Percentiles rank a stretch among this genome's conserved stretches.
Evolutionary conservation across 331 rosid genomes (phyloP).

Genomic region (Pyrus hybrid): DNA sequence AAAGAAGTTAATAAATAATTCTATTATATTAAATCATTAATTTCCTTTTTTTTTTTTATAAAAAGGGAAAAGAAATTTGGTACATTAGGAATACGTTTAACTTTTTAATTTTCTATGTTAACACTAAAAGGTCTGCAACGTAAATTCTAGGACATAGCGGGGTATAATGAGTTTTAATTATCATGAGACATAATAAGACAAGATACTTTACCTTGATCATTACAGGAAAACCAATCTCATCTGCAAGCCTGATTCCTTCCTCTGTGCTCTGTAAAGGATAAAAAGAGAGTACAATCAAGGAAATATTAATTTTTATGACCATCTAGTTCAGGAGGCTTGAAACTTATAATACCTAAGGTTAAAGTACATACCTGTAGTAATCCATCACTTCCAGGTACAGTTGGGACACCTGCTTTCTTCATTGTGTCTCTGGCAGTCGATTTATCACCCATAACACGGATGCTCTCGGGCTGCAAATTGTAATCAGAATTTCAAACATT

Average conservation of each 20-base stretch:
- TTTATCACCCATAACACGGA: conserved; percentile 96
- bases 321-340: neutral
- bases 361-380: conserved; percentile 63
- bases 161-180: neutral
- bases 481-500: conserved; percentile 9
- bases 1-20: neutral
- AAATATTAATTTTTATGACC: neutral
- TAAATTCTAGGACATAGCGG: neutral
- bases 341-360: conserved; percentile 8
- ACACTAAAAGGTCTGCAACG: neutral
- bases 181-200: neutral
- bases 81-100: neutral
- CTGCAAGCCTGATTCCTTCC: conserved; percentile 77
- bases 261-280: conserved; percentile 62
- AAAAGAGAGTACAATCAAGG: neutral
- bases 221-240: conserved; percentile 94
- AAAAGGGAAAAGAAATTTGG: neutral
- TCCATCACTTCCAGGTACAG: conserved; percentile 79
- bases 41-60: neutral
- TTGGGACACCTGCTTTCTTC: conserved; percentile 81
- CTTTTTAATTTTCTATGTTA: neutral
- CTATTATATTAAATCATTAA: neutral
- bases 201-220: conserved; percentile 77
- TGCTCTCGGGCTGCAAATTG: conserved; percentile 80
- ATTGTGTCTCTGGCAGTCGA: conserved; percentile 93